Evolutionary conservation across 2,329 filamentous ascomycete genomes (phyloP).

Genomic region (Sporothrix curviconia): DNA sequence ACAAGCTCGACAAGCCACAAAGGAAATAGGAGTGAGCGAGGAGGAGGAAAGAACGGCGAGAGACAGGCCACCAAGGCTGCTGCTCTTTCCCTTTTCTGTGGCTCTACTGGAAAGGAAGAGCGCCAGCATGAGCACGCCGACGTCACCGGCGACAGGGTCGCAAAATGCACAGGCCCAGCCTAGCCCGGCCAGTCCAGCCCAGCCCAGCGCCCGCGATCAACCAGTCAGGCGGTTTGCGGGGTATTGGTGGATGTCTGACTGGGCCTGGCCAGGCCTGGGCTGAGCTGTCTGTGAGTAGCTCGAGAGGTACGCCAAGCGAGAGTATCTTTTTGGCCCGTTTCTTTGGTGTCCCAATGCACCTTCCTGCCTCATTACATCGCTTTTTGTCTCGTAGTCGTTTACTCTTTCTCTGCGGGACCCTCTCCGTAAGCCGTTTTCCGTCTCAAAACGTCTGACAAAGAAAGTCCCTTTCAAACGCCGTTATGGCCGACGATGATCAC

Average conservation of each 20-base stretch:
- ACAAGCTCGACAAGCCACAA: background rate
- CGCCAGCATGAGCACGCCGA: slow-evolving; percentile 5
- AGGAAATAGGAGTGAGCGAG: background rate
- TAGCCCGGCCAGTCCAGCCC: background rate
- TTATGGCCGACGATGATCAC: background rate
- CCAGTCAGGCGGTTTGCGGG: slow-evolving; percentile 11
- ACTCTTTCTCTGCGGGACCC: too few species aligned
- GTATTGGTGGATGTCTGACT: background rate
- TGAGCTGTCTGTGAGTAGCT: background rate
- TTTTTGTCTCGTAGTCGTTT: background rate
- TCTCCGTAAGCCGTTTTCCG: background rate
- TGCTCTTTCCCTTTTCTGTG: background rate
- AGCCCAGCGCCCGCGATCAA: too few species aligned
- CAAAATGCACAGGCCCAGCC: background rate
- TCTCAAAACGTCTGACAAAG: background rate
- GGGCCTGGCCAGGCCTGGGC: background rate
- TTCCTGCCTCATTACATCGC: background rate
- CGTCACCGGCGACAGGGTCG: background rate
- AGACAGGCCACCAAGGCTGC: background rate
- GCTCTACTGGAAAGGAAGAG: background rate
- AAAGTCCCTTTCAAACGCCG: background rate
- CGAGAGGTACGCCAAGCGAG: background rate
- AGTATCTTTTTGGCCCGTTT: background rate
- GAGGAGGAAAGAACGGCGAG: background rate
- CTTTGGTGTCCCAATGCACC: slow-evolving; percentile 3